Conservation (phyloP, 1,284 basidiomycete genomes). For the Stereum hirsutum region DNA sequence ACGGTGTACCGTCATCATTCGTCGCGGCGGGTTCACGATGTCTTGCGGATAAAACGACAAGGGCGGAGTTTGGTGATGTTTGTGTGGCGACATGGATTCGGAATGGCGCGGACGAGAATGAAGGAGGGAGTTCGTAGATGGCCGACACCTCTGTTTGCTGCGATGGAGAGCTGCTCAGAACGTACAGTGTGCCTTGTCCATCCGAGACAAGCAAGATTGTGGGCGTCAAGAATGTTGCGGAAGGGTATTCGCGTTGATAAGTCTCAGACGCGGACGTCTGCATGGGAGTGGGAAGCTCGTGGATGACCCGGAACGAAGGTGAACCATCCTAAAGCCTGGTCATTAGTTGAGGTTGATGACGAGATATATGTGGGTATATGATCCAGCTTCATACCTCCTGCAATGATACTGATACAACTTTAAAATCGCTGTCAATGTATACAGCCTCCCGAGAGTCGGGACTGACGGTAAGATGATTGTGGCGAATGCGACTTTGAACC, state of each 20-base stretch:
- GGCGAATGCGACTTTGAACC: constrained; percentile 74
- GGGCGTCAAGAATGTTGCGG: constrained; percentile 46
- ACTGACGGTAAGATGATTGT: constrained; percentile 70
- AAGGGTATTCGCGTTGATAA: constrained; percentile 68
- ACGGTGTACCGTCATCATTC: constrained; percentile 1
- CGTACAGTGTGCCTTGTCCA: constrained; percentile 63
- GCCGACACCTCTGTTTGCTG: constrained; percentile 38
- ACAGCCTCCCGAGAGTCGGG: constrained; percentile 37
- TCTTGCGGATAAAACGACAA: constrained; percentile 50
- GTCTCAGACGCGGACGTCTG: constrained; percentile 25
- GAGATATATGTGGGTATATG: constrained; percentile 42
- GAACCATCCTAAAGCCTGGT: constrained; percentile 6
- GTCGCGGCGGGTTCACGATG: constrained; percentile 27
- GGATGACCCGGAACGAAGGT: constrained; percentile 50
- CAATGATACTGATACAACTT: constrained; percentile 57
- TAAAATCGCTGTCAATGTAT: constrained; percentile 66
- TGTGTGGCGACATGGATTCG: constrained; percentile 39
- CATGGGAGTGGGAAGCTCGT: constrained; percentile 48
- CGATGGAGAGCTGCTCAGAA: constrained; percentile 32
- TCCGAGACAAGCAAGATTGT: constrained; percentile 56
- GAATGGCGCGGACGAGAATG: constrained; percentile 38
- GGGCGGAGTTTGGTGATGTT: constrained; percentile 26
- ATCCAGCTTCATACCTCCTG: constrained; percentile 46
- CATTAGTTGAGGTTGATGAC: background rate
- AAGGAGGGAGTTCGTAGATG: constrained; percentile 36